These are phyloP conservation scores for Grifola frondosa DNA, from an alignment of 1,284 basidiomycete genomes.

Conservation along the genomic window DNA sequence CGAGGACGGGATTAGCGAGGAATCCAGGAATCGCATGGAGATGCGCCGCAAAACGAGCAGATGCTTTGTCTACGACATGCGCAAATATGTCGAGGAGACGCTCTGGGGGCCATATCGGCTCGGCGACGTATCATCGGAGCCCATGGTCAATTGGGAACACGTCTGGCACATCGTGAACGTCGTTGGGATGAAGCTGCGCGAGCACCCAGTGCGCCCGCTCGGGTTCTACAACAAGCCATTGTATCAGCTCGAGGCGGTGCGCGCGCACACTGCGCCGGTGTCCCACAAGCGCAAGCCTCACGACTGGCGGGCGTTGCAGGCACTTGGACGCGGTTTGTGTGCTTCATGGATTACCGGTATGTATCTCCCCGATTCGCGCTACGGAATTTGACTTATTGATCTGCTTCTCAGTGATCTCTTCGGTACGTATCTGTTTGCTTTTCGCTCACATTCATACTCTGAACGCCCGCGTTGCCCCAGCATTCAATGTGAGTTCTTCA, in stretches of 20 bases:
- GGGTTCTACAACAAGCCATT: conserved; percentile 43
- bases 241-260: conserved; percentile 46
- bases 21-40: conserved; percentile 29
- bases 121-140: conserved; percentile 12
- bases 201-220: conserved; percentile 40
- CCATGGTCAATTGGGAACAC: conserved; percentile 58
- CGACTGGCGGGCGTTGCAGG: conserved; percentile 73
- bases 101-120: conserved; percentile 56
- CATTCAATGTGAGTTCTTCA: conserved; percentile 54
- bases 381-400: too few species aligned
- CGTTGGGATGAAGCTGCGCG: conserved; percentile 55
- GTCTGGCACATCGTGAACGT: conserved; percentile 58
- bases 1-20: conserved; percentile 27
- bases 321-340: conserved; percentile 67
- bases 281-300: conserved; percentile 28
- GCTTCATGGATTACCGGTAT: conserved; percentile 74
- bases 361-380: conserved; percentile 17
- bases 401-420: conserved; percentile 18
- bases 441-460: conserved; percentile 2
- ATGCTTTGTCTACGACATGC: conserved; percentile 60
- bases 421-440: conserved; percentile 40
- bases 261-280: conserved; percentile 53
- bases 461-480: conserved; percentile 31
- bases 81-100: conserved; percentile 50
- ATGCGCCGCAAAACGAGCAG: conserved; percentile 47